phyloP scores from a whole-genome alignment of 768 basidiomycete species.

The Termitomyces sp. region DNA sequence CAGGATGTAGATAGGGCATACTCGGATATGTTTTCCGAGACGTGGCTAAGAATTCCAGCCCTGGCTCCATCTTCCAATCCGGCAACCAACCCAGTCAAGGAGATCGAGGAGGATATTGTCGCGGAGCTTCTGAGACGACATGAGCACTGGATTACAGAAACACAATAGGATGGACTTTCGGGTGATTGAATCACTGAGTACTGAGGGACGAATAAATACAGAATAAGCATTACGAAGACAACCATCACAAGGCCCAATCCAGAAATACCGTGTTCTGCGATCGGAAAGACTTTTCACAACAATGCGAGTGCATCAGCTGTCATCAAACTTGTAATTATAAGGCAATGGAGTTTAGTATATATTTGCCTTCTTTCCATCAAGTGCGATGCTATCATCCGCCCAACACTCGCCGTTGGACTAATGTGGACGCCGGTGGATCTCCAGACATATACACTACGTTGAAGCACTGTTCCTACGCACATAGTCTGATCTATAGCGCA shows the following conservation, averaged over 20 bases:
- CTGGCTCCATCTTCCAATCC: slow-evolving; percentile 27
- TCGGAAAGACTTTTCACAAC: too few species aligned
- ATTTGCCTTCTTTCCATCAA: background rate
- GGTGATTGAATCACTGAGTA: too few species aligned
- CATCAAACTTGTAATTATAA: background rate
- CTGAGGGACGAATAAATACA: too few species aligned
- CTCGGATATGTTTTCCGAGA: slow-evolving; percentile 38
- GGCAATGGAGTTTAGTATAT: background rate
- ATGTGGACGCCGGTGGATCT: background rate
- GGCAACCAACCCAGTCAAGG: slow-evolving; percentile 40
- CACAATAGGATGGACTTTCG: background rate
- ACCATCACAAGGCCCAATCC: too few species aligned
- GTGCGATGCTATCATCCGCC: background rate
- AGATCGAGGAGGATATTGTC: slow-evolving; percentile 94
- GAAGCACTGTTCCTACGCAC: background rate
- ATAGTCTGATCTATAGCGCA: background rate
- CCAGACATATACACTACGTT: too few species aligned
- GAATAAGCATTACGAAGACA: too few species aligned
- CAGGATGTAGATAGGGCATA: slow-evolving; percentile 1
- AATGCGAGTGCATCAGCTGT: background rate
- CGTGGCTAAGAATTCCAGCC: slow-evolving; percentile 61
- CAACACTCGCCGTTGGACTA: background rate
- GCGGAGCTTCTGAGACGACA: slow-evolving; percentile 72
- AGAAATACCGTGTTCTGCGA: too few species aligned
- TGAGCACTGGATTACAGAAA: slow-evolving; percentile 53